phyloP scores from a whole-genome alignment of 495 filamentous ascomycete species.

The Niebla homalea region DNA sequence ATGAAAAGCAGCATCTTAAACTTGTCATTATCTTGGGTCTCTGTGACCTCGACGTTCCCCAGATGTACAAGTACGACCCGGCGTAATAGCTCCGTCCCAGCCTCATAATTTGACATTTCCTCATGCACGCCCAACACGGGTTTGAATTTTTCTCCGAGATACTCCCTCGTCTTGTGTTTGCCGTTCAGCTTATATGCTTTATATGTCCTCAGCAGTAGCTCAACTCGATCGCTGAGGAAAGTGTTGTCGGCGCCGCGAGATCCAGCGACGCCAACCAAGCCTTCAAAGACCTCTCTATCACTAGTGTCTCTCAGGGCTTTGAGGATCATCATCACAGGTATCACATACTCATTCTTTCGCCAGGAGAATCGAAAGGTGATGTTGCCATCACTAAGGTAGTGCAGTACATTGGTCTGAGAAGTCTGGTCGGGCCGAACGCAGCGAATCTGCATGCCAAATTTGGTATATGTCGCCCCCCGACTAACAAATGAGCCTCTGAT shows the following conservation, averaged over 20 bases:
- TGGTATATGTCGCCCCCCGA: slow-evolving; percentile 73
- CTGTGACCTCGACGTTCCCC: slow-evolving; percentile 66
- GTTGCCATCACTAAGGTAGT: slow-evolving; percentile 91
- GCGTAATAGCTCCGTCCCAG: slow-evolving; percentile 76
- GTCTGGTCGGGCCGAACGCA: slow-evolving; percentile 91
- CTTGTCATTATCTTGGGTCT: slow-evolving; percentile 75
- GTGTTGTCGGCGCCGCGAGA: slow-evolving; percentile 73
- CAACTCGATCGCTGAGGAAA: slow-evolving; percentile 87
- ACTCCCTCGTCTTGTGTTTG: slow-evolving; percentile 61
- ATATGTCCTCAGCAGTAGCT: slow-evolving; percentile 84
- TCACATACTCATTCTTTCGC: slow-evolving; percentile 89
- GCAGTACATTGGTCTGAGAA: slow-evolving; percentile 91
- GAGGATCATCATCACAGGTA: slow-evolving; percentile 90
- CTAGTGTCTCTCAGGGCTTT: slow-evolving; percentile 94
- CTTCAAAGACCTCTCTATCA: slow-evolving; percentile 90
- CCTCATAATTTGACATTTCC: slow-evolving; percentile 73
- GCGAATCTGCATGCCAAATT: slow-evolving; percentile 78
- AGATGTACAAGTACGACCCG: slow-evolving; percentile 85
- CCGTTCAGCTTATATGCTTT: slow-evolving; percentile 75
- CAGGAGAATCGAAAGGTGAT: slow-evolving; percentile 95
- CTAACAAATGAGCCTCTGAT: slow-evolving; percentile 75
- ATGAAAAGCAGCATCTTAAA: slow-evolving; percentile 92
- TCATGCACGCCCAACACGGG: slow-evolving; percentile 67
- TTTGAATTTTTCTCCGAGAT: slow-evolving; percentile 79
- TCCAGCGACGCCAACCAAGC: slow-evolving; percentile 56